Conservation (phyloP, 2,329 filamentous ascomycete genomes). For the Penicillium sp. region DNA sequence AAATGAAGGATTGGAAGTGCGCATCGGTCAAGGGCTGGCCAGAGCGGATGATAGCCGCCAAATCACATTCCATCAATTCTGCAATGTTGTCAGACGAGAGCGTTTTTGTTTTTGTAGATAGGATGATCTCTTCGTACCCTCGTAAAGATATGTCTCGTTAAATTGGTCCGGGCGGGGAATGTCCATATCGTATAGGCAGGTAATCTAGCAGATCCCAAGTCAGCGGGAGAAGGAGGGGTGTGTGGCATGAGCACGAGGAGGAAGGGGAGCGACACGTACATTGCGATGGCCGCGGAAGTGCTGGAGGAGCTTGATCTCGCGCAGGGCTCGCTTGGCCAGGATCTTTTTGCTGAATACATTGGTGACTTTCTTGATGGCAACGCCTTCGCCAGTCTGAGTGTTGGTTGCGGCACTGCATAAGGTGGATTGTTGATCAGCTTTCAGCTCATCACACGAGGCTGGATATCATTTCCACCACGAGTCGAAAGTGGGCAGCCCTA, state of each 20-base stretch:
- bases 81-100: constrained; percentile 21
- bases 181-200: constrained; percentile 99
- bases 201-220: constrained; percentile 70
- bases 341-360: constrained; percentile 99
- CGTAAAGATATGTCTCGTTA: constrained; percentile 98
- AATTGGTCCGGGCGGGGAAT: constrained; percentile 97
- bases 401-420: constrained; percentile 82
- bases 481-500: constrained; percentile 53
- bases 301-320: constrained; percentile 98
- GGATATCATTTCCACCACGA: background rate
- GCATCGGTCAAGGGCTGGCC: constrained; percentile 97
- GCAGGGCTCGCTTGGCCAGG: constrained; percentile 92
- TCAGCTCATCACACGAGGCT: background rate
- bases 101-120: background rate
- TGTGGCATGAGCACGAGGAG: constrained; percentile 4
- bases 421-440: background rate
- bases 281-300: constrained; percentile 93
- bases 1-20: constrained; percentile 99
- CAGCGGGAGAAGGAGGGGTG: constrained; percentile 39
- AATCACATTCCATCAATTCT: constrained; percentile 99
- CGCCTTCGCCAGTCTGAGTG: constrained; percentile 85
- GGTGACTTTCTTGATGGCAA: constrained; percentile 99
- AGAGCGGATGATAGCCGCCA: constrained; percentile 96
- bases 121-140: constrained; percentile 65
- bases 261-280: constrained; percentile 53